These are phyloP conservation scores for Nemania sp. DNA, from an alignment of 2,329 filamentous ascomycete genomes.

Conservation along the genomic window DNA sequence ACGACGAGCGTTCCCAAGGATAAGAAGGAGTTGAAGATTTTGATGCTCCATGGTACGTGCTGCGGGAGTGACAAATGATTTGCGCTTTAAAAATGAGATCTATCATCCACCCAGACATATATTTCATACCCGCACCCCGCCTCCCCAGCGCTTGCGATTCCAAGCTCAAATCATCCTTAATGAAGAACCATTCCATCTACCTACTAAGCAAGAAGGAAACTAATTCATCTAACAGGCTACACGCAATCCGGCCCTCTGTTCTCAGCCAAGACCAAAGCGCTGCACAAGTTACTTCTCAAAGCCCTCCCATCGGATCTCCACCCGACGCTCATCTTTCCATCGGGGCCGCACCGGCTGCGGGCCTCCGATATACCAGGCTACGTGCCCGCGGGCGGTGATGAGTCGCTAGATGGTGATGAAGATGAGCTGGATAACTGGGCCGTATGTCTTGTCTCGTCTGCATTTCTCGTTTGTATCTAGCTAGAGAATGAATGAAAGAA, in stretches of 20 bases:
- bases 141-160: too few species aligned
- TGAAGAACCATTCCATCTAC: too few species aligned
- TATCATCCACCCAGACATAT: too few species aligned
- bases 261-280: conserved; percentile 82
- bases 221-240: conserved; percentile 60
- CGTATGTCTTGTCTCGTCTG: conserved; percentile 5
- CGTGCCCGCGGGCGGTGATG: conserved; percentile 46
- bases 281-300: conserved; percentile 80
- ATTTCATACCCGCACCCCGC: too few species aligned
- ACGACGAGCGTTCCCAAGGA: conserved; percentile 41
- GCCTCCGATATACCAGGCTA: conserved; percentile 73
- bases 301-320: conserved; percentile 61
- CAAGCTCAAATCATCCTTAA: too few species aligned
- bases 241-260: conserved; percentile 88
- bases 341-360: conserved; percentile 65
- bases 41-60: conserved; percentile 74
- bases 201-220: background rate
- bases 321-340: conserved; percentile 67
- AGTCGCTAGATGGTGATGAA: conserved; percentile 40
- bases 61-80: too few species aligned
- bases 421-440: conserved; percentile 69
- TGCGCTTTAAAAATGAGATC: too few species aligned
- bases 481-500: too few species aligned
- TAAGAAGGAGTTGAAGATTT: conserved; percentile 64
- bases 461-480: background rate